Conservation (phyloP, 352 stramenopile species). For the Pythium folliculosum region DNA sequence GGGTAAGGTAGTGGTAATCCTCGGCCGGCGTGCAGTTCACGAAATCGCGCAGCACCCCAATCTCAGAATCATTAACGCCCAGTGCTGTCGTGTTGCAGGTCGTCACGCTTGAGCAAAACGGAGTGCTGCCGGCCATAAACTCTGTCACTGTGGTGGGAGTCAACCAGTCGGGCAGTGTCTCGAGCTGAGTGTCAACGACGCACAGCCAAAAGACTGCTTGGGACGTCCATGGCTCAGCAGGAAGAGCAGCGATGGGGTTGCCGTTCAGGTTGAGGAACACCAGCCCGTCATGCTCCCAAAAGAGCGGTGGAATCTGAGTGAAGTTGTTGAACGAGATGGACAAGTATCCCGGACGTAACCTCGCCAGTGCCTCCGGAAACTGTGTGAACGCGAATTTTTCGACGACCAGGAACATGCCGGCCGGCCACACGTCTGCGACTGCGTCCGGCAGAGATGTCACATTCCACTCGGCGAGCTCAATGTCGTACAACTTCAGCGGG, state of each 20-base stretch:
- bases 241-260: constrained; percentile 19
- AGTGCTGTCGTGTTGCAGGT: constrained; percentile 1
- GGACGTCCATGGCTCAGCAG: background rate
- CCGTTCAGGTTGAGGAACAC: constrained; percentile 10
- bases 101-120: constrained; percentile 1
- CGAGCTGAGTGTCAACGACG: constrained; percentile 1
- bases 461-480: constrained; percentile 21
- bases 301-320: constrained; percentile 2
- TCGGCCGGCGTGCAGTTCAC: constrained; percentile 21
- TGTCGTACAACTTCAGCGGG: constrained; percentile 10
- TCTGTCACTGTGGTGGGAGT: background rate
- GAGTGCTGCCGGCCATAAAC: background rate
- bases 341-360: constrained; percentile 9
- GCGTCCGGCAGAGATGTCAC: constrained; percentile 16
- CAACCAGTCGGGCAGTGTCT: constrained; percentile 5
- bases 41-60: background rate
- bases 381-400: constrained; percentile 15
- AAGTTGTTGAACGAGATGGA: constrained; percentile 28
- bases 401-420: constrained; percentile 20
- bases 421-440: constrained; percentile 12
- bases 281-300: constrained; percentile 19
- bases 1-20: constrained; percentile 1
- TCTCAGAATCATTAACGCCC: background rate
- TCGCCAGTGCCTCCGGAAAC: background rate
- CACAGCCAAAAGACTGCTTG: background rate